Evolutionary conservation across 148 eudicot species (phyloP), one percentile per base, ranked within the genome.

Genomic region (Mesembryanthemum crystallinum): DNA sequence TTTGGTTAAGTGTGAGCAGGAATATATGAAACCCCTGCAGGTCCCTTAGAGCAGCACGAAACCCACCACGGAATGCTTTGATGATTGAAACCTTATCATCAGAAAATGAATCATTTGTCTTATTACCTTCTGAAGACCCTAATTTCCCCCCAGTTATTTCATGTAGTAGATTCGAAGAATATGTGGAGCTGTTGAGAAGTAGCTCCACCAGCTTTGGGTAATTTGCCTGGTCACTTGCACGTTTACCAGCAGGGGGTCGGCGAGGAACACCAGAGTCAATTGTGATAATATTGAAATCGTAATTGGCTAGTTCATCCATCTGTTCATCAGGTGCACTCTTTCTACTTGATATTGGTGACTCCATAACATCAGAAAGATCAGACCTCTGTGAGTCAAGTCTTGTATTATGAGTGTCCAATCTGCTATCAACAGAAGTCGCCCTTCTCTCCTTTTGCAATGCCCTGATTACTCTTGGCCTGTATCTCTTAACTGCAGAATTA

Each of bases 241-340:
- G 99, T 77, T 92, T 92, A 17, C 91, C 90, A 76, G 91, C 97
- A 63, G 99, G 99, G 64, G 99, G 99, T 74, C 98, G 89, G 52
- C 99, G 94, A 82, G 99, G 98, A 67, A 96, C 98, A 80, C 92
- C 92, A 75, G 98, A 92, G 86, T 96, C 99, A 82, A 96, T 96
- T 73, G 98, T 98, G 76, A 92, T 90, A 52, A 96, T 87, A 74
- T 84, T 86, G 55, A 86, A 81, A 84, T 89, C 91, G 77, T 59
- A 58, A 67, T 51, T 35, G 25, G 71, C 57, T 62, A 89, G 52
- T 57, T 83, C 88, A 72, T 71, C 72, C 35, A 85, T 78, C 69
- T 77, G 71, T 60, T 84, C 86, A 86, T 90, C 87, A 70, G 62
- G 71, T 33, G 80, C 80, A 77, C 66, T 76, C 69, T 76, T 79